phyloP scores from a whole-genome alignment of 805 yeast species.

The Wickerhamiella qilinensis region DNA sequence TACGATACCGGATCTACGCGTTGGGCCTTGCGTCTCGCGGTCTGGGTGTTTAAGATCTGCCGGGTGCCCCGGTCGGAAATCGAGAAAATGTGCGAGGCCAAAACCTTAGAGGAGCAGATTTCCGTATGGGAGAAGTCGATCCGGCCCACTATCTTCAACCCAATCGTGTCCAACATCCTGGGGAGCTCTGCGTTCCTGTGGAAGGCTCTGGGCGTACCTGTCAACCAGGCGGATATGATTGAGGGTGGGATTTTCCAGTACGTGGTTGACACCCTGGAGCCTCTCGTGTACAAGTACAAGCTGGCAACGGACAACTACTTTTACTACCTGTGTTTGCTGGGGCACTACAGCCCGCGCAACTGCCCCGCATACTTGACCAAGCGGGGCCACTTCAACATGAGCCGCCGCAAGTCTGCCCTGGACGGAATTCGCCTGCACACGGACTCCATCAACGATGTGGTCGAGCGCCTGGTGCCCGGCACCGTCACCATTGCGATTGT shows the following conservation, averaged over 20 bases:
- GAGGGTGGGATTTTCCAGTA: slow-evolving; percentile 55
- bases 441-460: slow-evolving; percentile 61
- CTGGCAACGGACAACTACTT: slow-evolving; percentile 62
- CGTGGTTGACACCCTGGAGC: slow-evolving; percentile 65
- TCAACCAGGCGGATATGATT: slow-evolving; percentile 70
- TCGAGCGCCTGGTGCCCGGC: slow-evolving; percentile 42
- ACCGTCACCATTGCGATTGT: slow-evolving; percentile 63
- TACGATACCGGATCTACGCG: slow-evolving; percentile 67
- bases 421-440: slow-evolving; percentile 65
- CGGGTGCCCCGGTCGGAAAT: slow-evolving; percentile 35
- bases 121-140: slow-evolving; percentile 46
- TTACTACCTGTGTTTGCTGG: slow-evolving; percentile 52
- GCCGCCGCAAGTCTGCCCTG: slow-evolving; percentile 34
- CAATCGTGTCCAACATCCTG: slow-evolving; percentile 48
- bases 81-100: slow-evolving; percentile 38
- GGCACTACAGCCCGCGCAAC: slow-evolving; percentile 41
- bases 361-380: slow-evolving; percentile 64
- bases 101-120: slow-evolving; percentile 44
- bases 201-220: slow-evolving; percentile 84
- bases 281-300: slow-evolving; percentile 45
- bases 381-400: slow-evolving; percentile 37
- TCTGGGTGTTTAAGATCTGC: slow-evolving; percentile 38
- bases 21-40: slow-evolving; percentile 67
- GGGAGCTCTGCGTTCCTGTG: slow-evolving; percentile 78
- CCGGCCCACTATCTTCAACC: slow-evolving; percentile 57